Evolutionary conservation across 2,329 filamentous ascomycete genomes (phyloP).

Genomic region (Lithohypha guttulata): DNA sequence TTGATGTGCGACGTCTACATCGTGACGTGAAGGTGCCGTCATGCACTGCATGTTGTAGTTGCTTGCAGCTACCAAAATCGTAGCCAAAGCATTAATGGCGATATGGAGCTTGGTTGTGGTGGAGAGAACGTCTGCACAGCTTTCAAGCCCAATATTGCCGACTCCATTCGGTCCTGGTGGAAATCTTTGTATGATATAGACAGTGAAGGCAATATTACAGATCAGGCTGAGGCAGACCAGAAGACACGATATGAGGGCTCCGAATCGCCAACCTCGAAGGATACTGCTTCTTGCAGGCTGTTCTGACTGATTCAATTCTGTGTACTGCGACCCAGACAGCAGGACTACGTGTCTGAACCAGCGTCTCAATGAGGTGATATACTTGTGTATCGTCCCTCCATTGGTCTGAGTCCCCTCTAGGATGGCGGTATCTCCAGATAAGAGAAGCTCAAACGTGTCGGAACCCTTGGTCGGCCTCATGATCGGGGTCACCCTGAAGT

Average conservation of each 20-base stretch:
- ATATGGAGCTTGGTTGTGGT: slow-evolving; percentile 4
- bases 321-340: too few relatives aligned
- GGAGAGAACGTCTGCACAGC: background rate
- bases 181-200: background rate
- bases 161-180: background rate
- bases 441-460: too few relatives aligned
- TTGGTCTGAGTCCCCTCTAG: too few relatives aligned
- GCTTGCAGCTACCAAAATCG: slow-evolving; percentile 17
- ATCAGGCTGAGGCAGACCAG: background rate
- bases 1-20: slow-evolving; percentile 21
- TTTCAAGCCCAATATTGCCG: background rate
- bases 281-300: too few relatives aligned
- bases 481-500: too few relatives aligned
- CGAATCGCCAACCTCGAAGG: background rate
- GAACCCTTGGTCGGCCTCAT: too few relatives aligned
- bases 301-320: too few relatives aligned
- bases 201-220: background rate
- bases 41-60: slow-evolving; percentile 24
- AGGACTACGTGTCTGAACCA: too few relatives aligned
- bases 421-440: too few relatives aligned
- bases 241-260: background rate
- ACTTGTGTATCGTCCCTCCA: too few relatives aligned
- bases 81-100: slow-evolving; percentile 10
- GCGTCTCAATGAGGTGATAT: too few relatives aligned
- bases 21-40: slow-evolving; percentile 19